Conservation (phyloP, 2,329 filamentous ascomycete genomes). For the Fusarium pseudocircinatum region DNA sequence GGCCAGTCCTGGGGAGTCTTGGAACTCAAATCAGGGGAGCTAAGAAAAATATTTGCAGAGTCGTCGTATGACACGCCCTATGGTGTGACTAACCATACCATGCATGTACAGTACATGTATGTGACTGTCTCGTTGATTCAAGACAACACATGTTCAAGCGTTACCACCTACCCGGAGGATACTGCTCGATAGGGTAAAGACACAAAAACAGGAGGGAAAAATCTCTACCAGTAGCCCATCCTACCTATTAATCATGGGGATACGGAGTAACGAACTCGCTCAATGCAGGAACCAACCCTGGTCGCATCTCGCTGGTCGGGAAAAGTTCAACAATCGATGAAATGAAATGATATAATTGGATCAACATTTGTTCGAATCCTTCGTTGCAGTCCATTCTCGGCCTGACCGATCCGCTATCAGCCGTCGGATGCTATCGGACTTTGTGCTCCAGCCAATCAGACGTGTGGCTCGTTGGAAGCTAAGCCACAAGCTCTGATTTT, state of each 20-base stretch:
- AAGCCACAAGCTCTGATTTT: constrained; percentile 26
- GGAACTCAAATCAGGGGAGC: constrained; percentile 2
- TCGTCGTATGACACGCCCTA: constrained; percentile 37
- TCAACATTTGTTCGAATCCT: constrained; percentile 6
- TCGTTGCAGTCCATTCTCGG: constrained; percentile 31
- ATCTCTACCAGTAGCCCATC: neutral
- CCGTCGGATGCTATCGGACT: constrained; percentile 29
- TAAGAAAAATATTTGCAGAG: constrained; percentile 10
- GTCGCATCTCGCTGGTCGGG: constrained; percentile 8
- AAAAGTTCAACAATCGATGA: constrained; percentile 1
- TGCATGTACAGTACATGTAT: neutral
- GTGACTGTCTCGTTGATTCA: constrained; percentile 7
- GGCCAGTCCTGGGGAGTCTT: neutral
- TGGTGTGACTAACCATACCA: constrained; percentile 38
- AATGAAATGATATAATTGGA: constrained; percentile 22
- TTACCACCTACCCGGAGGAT: constrained; percentile 6
- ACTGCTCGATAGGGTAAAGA: constrained; percentile 18
- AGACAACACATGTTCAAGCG: constrained; percentile 13
- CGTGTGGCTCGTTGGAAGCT: constrained; percentile 18
- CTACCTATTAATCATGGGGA: neutral
- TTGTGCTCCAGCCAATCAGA: constrained; percentile 27
- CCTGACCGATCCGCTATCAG: constrained; percentile 37
- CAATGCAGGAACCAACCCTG: constrained; percentile 30
- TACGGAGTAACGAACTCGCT: constrained; percentile 6
- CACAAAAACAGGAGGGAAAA: constrained; percentile 6